These are phyloP conservation scores for Phaeosphaeriaceae sp. DNA, from an alignment of 2,329 filamentous ascomycete genomes.

Conservation along the genomic window DNA sequence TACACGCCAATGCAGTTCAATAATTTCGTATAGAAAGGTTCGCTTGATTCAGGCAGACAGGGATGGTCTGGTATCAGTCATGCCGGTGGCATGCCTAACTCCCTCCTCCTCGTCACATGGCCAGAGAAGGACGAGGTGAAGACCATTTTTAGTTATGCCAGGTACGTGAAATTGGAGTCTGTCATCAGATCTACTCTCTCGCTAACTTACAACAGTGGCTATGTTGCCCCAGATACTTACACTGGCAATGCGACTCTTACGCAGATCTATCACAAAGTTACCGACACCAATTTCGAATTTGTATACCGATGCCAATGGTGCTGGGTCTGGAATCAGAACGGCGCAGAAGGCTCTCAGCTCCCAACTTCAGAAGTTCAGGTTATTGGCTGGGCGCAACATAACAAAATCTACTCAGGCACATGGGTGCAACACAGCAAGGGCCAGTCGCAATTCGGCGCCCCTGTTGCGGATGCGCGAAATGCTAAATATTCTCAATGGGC, in stretches of 20 bases:
- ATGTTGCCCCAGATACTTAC: conserved; percentile 65
- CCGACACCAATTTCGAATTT: conserved; percentile 64
- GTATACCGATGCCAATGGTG: conserved; percentile 68
- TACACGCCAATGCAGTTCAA: neutral
- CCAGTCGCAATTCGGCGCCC: conserved; percentile 61
- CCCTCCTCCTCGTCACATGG: conserved; percentile 44
- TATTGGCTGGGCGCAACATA: conserved; percentile 64
- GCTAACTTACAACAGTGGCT: conserved; percentile 53
- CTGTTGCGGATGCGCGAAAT: conserved; percentile 54
- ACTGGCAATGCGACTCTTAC: conserved; percentile 67
- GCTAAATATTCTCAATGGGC: conserved; percentile 52
- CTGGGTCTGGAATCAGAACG: conserved; percentile 53
- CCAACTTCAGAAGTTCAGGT: conserved; percentile 48
- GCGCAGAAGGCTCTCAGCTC: conserved; percentile 47
- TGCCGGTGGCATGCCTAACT: conserved; percentile 43
- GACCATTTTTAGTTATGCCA: conserved; percentile 41
- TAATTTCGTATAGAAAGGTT: conserved; percentile 35
- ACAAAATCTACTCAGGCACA: conserved; percentile 47
- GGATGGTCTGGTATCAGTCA: conserved; percentile 49
- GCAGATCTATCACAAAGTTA: conserved; percentile 65
- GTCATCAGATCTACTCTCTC: neutral
- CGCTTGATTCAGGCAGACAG: conserved; percentile 31
- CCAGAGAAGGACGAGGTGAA: conserved; percentile 33
- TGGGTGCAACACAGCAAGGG: conserved; percentile 60
- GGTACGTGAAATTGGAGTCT: conserved; percentile 22